Base-by-base conservation (phyloP, 805 yeast species). In the Kuraishia borneana region DNA sequence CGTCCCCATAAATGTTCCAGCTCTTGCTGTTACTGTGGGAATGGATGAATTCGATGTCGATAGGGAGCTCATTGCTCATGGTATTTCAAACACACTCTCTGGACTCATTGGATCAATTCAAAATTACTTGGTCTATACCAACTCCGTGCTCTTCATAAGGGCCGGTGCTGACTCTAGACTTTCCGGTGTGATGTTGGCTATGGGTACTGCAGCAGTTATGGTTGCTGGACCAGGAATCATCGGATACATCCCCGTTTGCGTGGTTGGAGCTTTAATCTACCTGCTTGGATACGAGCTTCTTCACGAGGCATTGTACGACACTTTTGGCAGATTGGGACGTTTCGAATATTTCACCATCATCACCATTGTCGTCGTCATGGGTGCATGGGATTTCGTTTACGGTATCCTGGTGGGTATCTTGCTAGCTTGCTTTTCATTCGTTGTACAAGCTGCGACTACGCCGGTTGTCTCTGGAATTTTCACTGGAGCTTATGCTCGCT, bases 1-100 rank as follows among this genome's bases (percentile, higher is more conserved):
- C 48, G 98, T 92, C 8, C 98, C 98, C 3, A 92, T 92, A 39
- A 92, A 92, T 52, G 96, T 92, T 10, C 98, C 98, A 1, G 97
- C 98, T 0, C 65, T 92, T 31, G 96, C 97, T 0, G 92, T 88
- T 13, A 81, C 95, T 5, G 70, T 84, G 1, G 83, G 84, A 3
- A 79, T 83, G 70, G 92, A 83, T 54, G 77, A 78, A 37, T 73
- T 83, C 43, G 94, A 88, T 51, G 95, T 92, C 27, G 95, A 92
- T 54, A 68, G 88, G 38, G 98, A 92, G 57, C 68, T 92, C 38
- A 79, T 89, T 21, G 96, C 96, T 1, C 98, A 92, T 57, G 98
- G 98, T 3, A 69, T 80, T 39, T 83, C 96, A 4, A 92, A 92
- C 51, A 76, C 81, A 8, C 45, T 92, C 5, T 80, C 95, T 32